phyloP scores from a whole-genome alignment of 2,329 filamentous ascomycete species.

The Beauveria brongniartii region DNA sequence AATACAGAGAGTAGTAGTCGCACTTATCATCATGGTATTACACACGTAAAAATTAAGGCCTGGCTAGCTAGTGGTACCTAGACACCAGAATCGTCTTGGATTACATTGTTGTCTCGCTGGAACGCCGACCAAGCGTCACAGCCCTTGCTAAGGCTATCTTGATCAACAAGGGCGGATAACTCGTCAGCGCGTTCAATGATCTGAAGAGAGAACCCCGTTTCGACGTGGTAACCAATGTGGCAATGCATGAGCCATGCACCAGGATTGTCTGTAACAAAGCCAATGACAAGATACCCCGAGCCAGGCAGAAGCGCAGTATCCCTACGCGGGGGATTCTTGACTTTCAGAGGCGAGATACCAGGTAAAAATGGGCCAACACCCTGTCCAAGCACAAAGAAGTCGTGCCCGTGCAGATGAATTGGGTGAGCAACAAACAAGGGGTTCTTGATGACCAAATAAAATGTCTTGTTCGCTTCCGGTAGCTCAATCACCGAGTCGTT shows the following conservation, averaged over 20 bases:
- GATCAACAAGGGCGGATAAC: not conserved
- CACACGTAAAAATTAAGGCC: too few relatives aligned
- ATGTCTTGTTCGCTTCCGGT: slow-evolving; percentile 11
- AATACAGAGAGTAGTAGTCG: too few relatives aligned
- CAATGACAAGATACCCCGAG: slow-evolving; percentile 39
- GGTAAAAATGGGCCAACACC: slow-evolving; percentile 3
- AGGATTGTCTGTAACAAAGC: slow-evolving; percentile 32
- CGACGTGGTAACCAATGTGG: slow-evolving; percentile 55
- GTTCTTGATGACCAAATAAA: slow-evolving; percentile 15
- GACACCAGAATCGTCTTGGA: not conserved
- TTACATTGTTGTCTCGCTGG: not conserved
- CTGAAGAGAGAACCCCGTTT: not conserved
- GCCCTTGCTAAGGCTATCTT: not conserved
- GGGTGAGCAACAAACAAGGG: slow-evolving; percentile 14
- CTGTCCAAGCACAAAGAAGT: slow-evolving; percentile 15
- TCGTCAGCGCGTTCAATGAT: not conserved
- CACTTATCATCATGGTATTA: too few relatives aligned
- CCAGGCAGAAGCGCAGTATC: slow-evolving; percentile 41
- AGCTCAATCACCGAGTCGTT: not conserved
- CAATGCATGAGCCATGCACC: slow-evolving; percentile 53
- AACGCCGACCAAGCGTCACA: not conserved
- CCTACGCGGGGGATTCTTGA: slow-evolving; percentile 40
- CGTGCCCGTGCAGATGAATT: slow-evolving; percentile 18
- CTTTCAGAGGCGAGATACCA: not conserved
- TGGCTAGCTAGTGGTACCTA: not conserved